Conservation (phyloP, 306 rosid species). For the Trifolium dubium region DNA sequence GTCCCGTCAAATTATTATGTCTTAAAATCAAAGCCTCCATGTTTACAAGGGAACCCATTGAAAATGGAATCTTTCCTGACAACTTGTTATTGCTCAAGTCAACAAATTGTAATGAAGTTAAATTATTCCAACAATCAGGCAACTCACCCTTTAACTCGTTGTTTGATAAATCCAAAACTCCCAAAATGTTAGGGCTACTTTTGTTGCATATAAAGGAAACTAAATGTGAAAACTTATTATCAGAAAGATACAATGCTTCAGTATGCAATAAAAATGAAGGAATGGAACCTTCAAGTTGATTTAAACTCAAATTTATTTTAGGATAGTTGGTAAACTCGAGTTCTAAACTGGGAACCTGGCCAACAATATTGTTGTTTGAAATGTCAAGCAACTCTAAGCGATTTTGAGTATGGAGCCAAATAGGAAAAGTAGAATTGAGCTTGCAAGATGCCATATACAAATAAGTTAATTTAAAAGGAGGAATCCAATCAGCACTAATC, state of each 20-base stretch:
- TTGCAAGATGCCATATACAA: not conserved
- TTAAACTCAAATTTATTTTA: not conserved
- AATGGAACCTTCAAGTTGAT: constrained; percentile 28
- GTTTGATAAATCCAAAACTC: constrained; percentile 8
- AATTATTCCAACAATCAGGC: constrained; percentile 31
- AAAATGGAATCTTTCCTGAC: not conserved
- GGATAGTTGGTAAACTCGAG: not conserved
- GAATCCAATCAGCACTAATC: constrained; percentile 20
- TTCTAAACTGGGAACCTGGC: not conserved
- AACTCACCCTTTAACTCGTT: constrained; percentile 10
- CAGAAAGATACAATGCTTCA: not conserved
- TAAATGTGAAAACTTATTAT: constrained; percentile 13
- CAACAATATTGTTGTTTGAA: not conserved
- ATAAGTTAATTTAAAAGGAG: not conserved
- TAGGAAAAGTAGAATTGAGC: not conserved
- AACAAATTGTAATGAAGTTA: not conserved
- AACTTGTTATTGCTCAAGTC: constrained; percentile 28
- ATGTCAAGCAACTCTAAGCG: not conserved
- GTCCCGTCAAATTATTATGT: constrained; percentile 25
- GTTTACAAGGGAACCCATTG: not conserved
- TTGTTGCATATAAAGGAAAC: not conserved
- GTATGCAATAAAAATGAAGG: not conserved
- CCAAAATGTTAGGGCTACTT: not conserved
- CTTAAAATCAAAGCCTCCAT: constrained; percentile 12
- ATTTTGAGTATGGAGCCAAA: not conserved